Conservation (phyloP, 371 early-diverging fungal species). For the Fennellomyces sp. region DNA sequence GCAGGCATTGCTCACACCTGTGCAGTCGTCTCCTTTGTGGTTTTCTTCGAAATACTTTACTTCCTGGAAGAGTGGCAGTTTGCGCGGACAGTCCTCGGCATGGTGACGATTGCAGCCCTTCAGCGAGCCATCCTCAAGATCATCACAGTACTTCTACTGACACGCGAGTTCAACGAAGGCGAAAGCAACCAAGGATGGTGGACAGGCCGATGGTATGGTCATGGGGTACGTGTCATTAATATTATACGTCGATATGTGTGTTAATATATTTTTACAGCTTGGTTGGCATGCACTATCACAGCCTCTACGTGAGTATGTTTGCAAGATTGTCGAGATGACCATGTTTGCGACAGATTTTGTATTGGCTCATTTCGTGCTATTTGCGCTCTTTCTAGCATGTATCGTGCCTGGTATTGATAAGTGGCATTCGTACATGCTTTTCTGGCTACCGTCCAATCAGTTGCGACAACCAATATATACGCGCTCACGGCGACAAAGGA, state of each 20-base stretch:
- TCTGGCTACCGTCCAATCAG: conserved; percentile 82
- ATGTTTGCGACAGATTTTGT: conserved; percentile 83
- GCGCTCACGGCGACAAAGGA: conserved; percentile 56
- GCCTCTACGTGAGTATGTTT: conserved; percentile 77
- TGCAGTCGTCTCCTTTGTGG: conserved; percentile 64
- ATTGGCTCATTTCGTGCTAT: conserved; percentile 71
- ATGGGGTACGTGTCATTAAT: conserved; percentile 45
- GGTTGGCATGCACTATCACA: conserved; percentile 68
- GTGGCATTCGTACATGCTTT: conserved; percentile 81
- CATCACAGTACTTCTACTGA: conserved; percentile 66
- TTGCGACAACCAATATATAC: conserved; percentile 77
- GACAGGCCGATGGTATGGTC: conserved; percentile 85
- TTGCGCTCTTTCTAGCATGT: conserved; percentile 66
- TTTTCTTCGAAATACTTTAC: conserved; percentile 65
- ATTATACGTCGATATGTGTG: not conserved
- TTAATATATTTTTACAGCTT: conserved; percentile 27
- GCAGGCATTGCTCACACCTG: conserved; percentile 71
- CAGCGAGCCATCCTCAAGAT: conserved; percentile 73
- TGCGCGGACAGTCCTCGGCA: conserved; percentile 65
- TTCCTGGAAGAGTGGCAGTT: conserved; percentile 69
- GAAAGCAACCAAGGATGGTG: conserved; percentile 86
- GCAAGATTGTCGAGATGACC: conserved; percentile 86
- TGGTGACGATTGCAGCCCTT: conserved; percentile 62
- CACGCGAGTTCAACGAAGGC: conserved; percentile 77
- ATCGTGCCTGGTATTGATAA: conserved; percentile 75